These are phyloP conservation scores for Bacidia rubella DNA, from an alignment of 495 filamentous ascomycete genomes.

Conservation along the genomic window DNA sequence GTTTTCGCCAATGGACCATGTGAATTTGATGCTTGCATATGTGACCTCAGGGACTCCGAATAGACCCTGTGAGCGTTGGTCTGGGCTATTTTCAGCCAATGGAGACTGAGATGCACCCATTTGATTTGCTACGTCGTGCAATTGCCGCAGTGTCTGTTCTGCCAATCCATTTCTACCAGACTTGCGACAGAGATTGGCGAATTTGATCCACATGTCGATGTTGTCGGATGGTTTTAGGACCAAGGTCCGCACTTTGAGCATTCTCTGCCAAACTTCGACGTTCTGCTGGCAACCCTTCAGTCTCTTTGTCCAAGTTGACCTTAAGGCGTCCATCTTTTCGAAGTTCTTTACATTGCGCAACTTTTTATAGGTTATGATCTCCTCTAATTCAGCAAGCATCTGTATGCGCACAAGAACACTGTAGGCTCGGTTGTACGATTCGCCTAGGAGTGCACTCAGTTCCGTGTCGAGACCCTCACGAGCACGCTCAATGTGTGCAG, in stretches of 20 bases:
- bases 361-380: conserved; percentile 96
- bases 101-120: conserved; percentile 30
- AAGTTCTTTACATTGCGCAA: conserved; percentile 44
- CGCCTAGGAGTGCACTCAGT: conserved; percentile 82
- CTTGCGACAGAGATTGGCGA: conserved; percentile 93
- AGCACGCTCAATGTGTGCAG: conserved; percentile 73
- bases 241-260: conserved; percentile 86
- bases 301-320: conserved; percentile 86
- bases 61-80: conserved; percentile 1
- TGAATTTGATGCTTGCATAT: conserved; percentile 88
- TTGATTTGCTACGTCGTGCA: conserved; percentile 37
- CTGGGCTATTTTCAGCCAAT: neutral
- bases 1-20: conserved; percentile 69
- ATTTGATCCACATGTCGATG: conserved; percentile 98
- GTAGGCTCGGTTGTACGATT: conserved; percentile 94
- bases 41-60: conserved; percentile 49
- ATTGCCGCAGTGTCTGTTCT: conserved; percentile 79
- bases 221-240: conserved; percentile 86
- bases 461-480: conserved; percentile 90
- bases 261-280: conserved; percentile 95
- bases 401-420: conserved; percentile 91
- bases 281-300: conserved; percentile 92
- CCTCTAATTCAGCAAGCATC: conserved; percentile 96
- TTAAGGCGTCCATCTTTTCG: conserved; percentile 79
- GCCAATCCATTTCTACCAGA: conserved; percentile 89